phyloP scores from a whole-genome alignment of 176 grass and related monocot genomes.

The Thinopyrum elongatum region DNA sequence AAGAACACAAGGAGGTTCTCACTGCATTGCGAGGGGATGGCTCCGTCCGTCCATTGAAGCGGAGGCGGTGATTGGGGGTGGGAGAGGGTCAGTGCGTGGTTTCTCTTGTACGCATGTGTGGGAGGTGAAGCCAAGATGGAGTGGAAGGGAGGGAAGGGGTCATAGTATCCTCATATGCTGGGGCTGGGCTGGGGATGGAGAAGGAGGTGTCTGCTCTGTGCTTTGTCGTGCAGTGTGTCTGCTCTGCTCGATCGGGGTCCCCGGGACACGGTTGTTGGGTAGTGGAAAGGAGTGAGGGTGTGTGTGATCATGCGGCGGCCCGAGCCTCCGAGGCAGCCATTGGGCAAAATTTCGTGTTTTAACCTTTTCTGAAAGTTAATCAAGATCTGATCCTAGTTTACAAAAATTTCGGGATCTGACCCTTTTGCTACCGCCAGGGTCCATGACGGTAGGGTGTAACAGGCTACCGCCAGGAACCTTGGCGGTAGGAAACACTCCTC shows the following conservation, averaged over 20 bases:
- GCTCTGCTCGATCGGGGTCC: slow-evolving; percentile 15
- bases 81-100: background rate
- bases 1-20: slow-evolving; percentile 14
- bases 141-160: background rate
- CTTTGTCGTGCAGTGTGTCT: background rate
- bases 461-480: too few species aligned
- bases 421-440: too few species aligned
- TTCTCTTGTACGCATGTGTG: slow-evolving; percentile 29
- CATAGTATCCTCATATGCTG: slow-evolving; percentile 32
- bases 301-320: background rate
- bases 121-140: background rate
- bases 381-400: too few species aligned
- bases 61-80: background rate
- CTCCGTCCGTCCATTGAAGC: background rate
- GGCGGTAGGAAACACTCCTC: too few species aligned
- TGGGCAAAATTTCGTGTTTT: too few species aligned
- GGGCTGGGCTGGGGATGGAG: background rate
- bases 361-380: too few species aligned
- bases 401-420: too few species aligned
- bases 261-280: slow-evolving; percentile 44
- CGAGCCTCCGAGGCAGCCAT: background rate
- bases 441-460: too few species aligned
- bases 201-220: background rate
- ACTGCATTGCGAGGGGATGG: background rate
- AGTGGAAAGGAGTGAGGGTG: slow-evolving; percentile 28